A percentile compares a stretch with the other conserved stretches of the same genome.
Conservation (phyloP, 371 early-diverging fungal genomes). For the Syncephalastrum racemosum region DNA sequence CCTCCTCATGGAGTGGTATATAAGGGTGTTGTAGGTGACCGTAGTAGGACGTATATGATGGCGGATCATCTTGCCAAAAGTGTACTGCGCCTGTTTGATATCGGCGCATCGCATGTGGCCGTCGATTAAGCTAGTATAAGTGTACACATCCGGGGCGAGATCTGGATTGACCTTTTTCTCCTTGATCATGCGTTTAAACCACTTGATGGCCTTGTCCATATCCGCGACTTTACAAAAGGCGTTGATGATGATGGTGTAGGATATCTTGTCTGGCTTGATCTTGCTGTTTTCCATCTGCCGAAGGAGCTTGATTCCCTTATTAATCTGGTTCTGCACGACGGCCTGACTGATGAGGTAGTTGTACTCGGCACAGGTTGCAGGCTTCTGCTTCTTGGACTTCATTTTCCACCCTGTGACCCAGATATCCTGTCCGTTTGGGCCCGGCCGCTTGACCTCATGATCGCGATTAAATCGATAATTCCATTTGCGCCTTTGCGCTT, state of each 20-base stretch:
- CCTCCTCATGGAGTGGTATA: slow-evolving; percentile 42
- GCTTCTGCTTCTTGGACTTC: slow-evolving; percentile 17
- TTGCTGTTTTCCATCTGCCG: slow-evolving; percentile 20
- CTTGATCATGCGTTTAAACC: slow-evolving; percentile 37
- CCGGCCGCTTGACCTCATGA: not conserved
- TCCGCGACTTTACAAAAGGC: slow-evolving; percentile 30
- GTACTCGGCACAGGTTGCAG: slow-evolving; percentile 17
- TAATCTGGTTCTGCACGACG: slow-evolving; percentile 19
- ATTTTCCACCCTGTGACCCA: not conserved
- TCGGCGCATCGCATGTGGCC: slow-evolving; percentile 48
- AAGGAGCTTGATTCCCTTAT: slow-evolving; percentile 32
- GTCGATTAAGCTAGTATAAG: slow-evolving; percentile 48
- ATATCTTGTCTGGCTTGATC: slow-evolving; percentile 7
- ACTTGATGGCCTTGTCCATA: slow-evolving; percentile 35
- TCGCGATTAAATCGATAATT: not conserved
- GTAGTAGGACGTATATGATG: slow-evolving; percentile 32
- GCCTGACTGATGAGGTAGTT: slow-evolving; percentile 24
- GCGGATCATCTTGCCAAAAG: slow-evolving; percentile 39
- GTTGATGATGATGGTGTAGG: slow-evolving; percentile 26
- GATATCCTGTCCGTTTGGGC: not conserved
- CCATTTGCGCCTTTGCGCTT: slow-evolving; percentile 1
- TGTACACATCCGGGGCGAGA: slow-evolving; percentile 31
- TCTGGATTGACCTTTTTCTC: slow-evolving; percentile 2
- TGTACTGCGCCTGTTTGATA: slow-evolving; percentile 29
- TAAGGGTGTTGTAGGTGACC: slow-evolving; percentile 48